Conservation (phyloP, 768 basidiomycete species). For the Dictyophora rubrovolvata region DNA sequence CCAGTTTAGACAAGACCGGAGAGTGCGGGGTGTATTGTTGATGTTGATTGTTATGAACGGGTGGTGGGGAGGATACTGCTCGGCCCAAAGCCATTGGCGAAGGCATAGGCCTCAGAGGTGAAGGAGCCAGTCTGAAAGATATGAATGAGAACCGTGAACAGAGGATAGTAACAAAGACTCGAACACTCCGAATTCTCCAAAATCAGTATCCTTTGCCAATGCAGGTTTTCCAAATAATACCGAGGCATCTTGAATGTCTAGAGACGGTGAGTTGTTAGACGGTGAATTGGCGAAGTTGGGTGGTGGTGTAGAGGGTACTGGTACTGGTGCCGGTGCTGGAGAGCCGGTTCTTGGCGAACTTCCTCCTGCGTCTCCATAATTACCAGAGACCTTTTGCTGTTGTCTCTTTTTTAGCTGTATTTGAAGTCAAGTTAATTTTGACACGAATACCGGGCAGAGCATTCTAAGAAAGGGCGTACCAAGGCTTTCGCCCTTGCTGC, state of each 20-base stretch:
- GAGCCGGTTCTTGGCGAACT: slow-evolving; percentile 38
- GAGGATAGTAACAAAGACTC: slow-evolving; percentile 28
- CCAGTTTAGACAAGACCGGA: neutral
- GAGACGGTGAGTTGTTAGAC: slow-evolving; percentile 19
- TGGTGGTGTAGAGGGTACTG: slow-evolving; percentile 43
- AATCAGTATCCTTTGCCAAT: slow-evolving; percentile 26
- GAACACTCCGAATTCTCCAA: slow-evolving; percentile 55
- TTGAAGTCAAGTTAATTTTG: neutral
- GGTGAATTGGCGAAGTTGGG: slow-evolving; percentile 25
- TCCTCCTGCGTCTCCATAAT: slow-evolving; percentile 22
- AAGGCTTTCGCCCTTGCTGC: slow-evolving; percentile 77
- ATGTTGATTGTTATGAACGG: neutral
- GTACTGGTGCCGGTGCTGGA: slow-evolving; percentile 35
- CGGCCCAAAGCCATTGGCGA: neutral
- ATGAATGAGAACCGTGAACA: slow-evolving; percentile 12
- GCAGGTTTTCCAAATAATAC: slow-evolving; percentile 15
- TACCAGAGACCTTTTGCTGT: slow-evolving; percentile 53
- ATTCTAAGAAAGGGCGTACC: slow-evolving; percentile 32
- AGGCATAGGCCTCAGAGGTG: neutral
- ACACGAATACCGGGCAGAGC: neutral
- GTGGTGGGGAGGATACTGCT: neutral
- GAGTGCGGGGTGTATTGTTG: neutral
- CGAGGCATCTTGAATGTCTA: slow-evolving; percentile 18
- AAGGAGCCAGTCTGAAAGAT: slow-evolving; percentile 14
- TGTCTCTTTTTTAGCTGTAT: slow-evolving; percentile 63